These are phyloP conservation scores for Alternaria sp. DNA, from an alignment of 2,329 filamentous ascomycete species.

Conservation along the genomic window DNA sequence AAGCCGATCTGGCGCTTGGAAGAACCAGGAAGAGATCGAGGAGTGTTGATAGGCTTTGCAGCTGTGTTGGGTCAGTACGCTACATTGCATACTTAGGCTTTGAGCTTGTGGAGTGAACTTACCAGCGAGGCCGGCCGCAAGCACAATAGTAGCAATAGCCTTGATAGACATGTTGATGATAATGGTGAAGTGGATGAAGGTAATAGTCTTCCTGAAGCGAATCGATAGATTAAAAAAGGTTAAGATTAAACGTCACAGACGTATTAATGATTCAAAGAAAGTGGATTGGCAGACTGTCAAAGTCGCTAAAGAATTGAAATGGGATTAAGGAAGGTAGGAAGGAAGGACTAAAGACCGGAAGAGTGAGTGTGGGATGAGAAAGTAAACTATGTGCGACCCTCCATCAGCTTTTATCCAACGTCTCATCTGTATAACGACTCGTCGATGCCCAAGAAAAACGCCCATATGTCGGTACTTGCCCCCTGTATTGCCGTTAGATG, in stretches of 20 bases:
- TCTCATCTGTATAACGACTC: neutral
- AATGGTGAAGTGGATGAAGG: constrained; percentile 1
- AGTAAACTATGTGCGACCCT: constrained; percentile 20
- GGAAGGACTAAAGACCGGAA: constrained; percentile 23
- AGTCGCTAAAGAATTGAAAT: constrained; percentile 38
- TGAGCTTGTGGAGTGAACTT: constrained; percentile 12
- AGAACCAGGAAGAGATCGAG: constrained; percentile 23
- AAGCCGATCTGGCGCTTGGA: constrained; percentile 25
- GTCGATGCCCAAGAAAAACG: constrained; percentile 7
- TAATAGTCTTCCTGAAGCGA: constrained; percentile 30
- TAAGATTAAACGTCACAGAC: constrained; percentile 46
- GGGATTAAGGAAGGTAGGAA: constrained; percentile 38
- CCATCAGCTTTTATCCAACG: constrained; percentile 40
- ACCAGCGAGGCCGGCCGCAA: constrained; percentile 48
- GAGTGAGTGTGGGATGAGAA: constrained; percentile 35
- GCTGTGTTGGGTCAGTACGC: constrained; percentile 29
- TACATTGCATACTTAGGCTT: neutral
- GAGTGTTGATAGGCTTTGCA: constrained; percentile 38
- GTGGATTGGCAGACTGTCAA: constrained; percentile 47
- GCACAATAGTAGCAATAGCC: constrained; percentile 35
- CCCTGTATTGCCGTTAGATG: constrained; percentile 24
- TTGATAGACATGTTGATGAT: constrained; percentile 42
- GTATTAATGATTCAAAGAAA: constrained; percentile 33
- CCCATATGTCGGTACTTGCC: constrained; percentile 20
- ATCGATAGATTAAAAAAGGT: constrained; percentile 34